phyloP scores from a whole-genome alignment of 1,284 basidiomycete species.

The Polyporus tsugae region DNA sequence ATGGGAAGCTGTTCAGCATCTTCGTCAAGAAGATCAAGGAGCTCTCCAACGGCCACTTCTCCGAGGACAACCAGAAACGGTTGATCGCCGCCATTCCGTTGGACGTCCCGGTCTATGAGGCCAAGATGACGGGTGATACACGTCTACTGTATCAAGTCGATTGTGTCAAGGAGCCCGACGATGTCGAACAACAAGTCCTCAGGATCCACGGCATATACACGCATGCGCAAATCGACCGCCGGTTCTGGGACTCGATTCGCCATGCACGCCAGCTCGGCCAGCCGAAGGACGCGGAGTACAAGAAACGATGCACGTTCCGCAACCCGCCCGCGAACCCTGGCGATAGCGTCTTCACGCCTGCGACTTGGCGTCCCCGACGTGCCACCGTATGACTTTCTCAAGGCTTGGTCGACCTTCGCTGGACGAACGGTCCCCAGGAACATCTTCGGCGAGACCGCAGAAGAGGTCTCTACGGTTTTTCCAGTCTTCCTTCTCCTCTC shows the following conservation, averaged over 20 bases:
- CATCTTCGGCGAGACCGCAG: not conserved
- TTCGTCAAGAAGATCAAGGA: slow-evolving; percentile 71
- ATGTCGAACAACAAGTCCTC: slow-evolving; percentile 63
- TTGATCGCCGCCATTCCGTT: slow-evolving; percentile 54
- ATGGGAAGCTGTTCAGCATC: slow-evolving; percentile 52
- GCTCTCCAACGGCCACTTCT: slow-evolving; percentile 72
- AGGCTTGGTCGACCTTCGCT: not conserved
- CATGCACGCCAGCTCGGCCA: slow-evolving; percentile 53
- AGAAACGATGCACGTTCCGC: slow-evolving; percentile 53
- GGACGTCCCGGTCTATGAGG: slow-evolving; percentile 67
- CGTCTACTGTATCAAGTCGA: slow-evolving; percentile 76
- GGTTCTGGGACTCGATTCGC: slow-evolving; percentile 62
- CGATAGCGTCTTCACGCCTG: slow-evolving; percentile 52
- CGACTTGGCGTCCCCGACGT: slow-evolving; percentile 34
- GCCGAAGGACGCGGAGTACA: slow-evolving; percentile 63
- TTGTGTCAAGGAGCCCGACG: slow-evolving; percentile 52
- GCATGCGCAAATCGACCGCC: slow-evolving; percentile 61
- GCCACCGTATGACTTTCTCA: not conserved
- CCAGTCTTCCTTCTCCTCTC: not conserved
- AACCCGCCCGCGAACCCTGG: slow-evolving; percentile 46
- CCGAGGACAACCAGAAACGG: slow-evolving; percentile 71
- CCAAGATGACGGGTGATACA: slow-evolving; percentile 69
- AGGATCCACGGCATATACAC: slow-evolving; percentile 72
- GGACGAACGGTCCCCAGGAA: not conserved
- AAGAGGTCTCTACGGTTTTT: not conserved